A percentile compares a stretch with the other conserved stretches of the same genome.
phyloP scores from a whole-genome alignment of 306 rosid genomes.

The Vigna hirtella region DNA sequence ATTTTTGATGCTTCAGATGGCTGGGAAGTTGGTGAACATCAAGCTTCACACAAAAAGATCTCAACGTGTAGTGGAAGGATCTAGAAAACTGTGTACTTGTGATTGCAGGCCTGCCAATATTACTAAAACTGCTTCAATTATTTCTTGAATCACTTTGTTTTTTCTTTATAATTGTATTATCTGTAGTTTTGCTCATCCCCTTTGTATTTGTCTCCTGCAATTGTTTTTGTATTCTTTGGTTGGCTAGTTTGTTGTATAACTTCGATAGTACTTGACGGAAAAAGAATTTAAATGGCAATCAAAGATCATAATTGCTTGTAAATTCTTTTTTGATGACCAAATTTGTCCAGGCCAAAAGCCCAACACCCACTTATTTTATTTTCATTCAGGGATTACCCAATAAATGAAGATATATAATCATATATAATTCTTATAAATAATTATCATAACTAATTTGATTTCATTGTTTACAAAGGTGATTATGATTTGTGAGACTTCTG shows the following conservation, averaged over 20 bases:
- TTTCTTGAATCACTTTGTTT: slow-evolving; percentile 34
- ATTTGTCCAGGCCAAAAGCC: not conserved
- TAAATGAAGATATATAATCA: not conserved
- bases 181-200: slow-evolving; percentile 11
- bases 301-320: not conserved
- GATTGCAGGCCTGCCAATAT: slow-evolving; percentile 71
- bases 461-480: not conserved
- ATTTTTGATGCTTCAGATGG: slow-evolving; percentile 62
- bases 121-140: slow-evolving; percentile 42
- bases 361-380: not conserved
- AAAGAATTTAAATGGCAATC: slow-evolving; percentile 6
- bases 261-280: not conserved
- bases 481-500: not conserved
- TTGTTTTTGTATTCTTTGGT: slow-evolving; percentile 30
- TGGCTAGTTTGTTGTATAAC: slow-evolving; percentile 38
- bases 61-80: slow-evolving; percentile 87
- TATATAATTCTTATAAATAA: too few relatives aligned
- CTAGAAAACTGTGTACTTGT: slow-evolving; percentile 80
- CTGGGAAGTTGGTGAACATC: slow-evolving; percentile 87
- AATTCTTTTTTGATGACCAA: not conserved
- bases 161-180: slow-evolving; percentile 33
- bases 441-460: not conserved
- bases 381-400: not conserved
- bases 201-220: not conserved
- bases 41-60: slow-evolving; percentile 84